These are phyloP conservation scores for Aspergillus aculeatinus DNA, from an alignment of 2,329 filamentous ascomycete genomes.

Conservation along the genomic window DNA sequence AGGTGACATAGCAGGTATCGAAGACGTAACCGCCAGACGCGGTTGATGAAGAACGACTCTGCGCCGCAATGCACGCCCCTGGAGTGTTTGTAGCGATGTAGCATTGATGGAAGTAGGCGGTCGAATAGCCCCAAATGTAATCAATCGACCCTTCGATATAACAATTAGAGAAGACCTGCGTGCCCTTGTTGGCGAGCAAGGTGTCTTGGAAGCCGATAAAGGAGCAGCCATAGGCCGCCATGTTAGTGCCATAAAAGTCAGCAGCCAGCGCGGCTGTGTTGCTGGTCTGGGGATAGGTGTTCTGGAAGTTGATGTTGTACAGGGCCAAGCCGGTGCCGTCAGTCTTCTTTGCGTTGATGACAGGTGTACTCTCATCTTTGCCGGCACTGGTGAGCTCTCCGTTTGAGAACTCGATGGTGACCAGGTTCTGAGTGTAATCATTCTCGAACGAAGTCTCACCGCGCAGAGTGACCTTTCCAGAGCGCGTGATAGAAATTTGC, in stretches of 20 bases:
- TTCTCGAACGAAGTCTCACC: slow-evolving; percentile 35
- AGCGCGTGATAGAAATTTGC: slow-evolving; percentile 43
- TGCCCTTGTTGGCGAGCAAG: neutral
- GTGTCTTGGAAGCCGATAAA: neutral
- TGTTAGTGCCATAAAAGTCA: slow-evolving; percentile 32
- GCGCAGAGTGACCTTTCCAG: slow-evolving; percentile 40
- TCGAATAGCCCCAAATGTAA: neutral
- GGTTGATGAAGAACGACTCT: neutral
- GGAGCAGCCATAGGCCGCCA: slow-evolving; percentile 23
- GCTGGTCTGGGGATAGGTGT: slow-evolving; percentile 31
- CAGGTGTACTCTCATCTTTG: slow-evolving; percentile 46
- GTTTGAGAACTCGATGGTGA: slow-evolving; percentile 39
- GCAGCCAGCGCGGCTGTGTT: slow-evolving; percentile 37
- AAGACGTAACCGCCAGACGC: neutral
- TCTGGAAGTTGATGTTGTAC: slow-evolving; percentile 36
- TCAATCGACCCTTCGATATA: neutral
- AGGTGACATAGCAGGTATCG: neutral
- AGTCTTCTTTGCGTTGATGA: slow-evolving; percentile 48
- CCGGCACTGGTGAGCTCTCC: slow-evolving; percentile 43
- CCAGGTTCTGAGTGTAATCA: slow-evolving; percentile 40
- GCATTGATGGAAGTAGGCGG: neutral
- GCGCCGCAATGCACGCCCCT: neutral
- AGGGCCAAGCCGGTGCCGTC: slow-evolving; percentile 24
- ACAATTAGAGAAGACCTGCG: neutral
- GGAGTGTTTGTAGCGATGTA: neutral